Base-by-base conservation (phyloP, 345 rosid species). In the Mallotus nudiflorus region DNA sequence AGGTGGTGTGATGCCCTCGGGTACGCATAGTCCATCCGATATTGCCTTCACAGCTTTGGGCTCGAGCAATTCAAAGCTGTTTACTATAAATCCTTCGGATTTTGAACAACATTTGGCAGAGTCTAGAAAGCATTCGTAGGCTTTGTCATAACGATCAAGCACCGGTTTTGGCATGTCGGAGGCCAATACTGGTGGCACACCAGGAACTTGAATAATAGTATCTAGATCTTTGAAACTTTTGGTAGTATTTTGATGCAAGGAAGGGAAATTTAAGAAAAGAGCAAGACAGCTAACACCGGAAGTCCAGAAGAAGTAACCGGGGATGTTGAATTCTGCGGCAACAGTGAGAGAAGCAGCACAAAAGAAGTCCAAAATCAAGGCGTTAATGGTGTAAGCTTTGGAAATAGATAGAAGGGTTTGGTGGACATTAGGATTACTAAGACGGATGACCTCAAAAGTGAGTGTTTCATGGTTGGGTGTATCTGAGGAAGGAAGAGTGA, bases 31-130 rank as follows among this genome's bases (percentile, higher is more conserved):
- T 4, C 91, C 97, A 9, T 83, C 84, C 31, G 56, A 20, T 9
- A 82, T 69, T 1, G 91, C 83, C 62, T 67, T 68, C 2, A 77
- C 35, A 12, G 77, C 76, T 72, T 80, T 75, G 0, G 67, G 33
- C 75, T 91, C 96, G 13, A 91, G 86, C 20, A 51, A 40, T 6
- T 84, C 87, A 39, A 84, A 91, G 2, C 89, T 77, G 81, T 91
- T 88, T 1, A 81, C 65, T 1, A 91, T 81, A 29, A 91, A 56
- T 52, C 93, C 96, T 4, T 74, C 72, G 0, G 77, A 27, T 49
- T 58, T 55, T 1, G 59, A 24, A 13, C 37, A 28, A 6, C 57
- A 9, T 1, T 25, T 35, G 56, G 22, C 0, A 20, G 4, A 4
- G 28, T 76, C 78, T 19, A 79, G 24, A 45, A 70, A 53, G 67